These are phyloP conservation scores for Jatropha multifida DNA, from an alignment of 441 rosid species.

Conservation along the genomic window DNA sequence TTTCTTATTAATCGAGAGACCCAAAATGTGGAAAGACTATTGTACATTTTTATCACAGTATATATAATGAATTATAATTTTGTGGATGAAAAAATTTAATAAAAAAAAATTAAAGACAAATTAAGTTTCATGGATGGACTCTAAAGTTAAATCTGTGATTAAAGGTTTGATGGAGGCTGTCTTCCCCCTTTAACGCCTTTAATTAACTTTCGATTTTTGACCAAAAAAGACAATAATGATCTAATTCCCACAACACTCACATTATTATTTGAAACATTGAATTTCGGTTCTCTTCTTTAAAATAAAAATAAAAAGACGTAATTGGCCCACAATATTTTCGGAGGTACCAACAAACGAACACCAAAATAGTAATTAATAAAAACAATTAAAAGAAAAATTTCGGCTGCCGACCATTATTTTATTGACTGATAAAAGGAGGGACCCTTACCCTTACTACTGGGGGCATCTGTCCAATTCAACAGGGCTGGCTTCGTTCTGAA, in stretches of 20 bases:
- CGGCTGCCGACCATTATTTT: not conserved
- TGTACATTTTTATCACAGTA: too few relatives aligned
- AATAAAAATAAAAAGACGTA: not conserved
- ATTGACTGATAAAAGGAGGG: conserved; percentile 19
- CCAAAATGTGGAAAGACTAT: too few relatives aligned
- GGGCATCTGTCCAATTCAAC: conserved; percentile 4
- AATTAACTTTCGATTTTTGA: conserved; percentile 24
- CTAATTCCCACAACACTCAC: conserved; percentile 21
- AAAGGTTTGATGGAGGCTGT: conserved; percentile 13
- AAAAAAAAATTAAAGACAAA: not conserved
- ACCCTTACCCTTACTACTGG: not conserved
- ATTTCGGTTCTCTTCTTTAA: not conserved
- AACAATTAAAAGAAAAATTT: not conserved
- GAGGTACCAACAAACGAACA: too few relatives aligned
- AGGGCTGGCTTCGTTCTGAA: conserved; percentile 26
- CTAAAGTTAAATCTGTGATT: conserved; percentile 15
- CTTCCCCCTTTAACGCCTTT: conserved; percentile 17
- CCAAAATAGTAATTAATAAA: not conserved
- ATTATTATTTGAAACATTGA: not conserved
- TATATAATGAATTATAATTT: not conserved
- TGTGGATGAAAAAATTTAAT: not conserved
- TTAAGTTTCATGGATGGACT: conserved; percentile 16
- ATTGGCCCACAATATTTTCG: too few relatives aligned
- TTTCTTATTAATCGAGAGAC: too few relatives aligned
- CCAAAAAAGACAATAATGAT: conserved; percentile 16